phyloP scores from a whole-genome alignment of 352 stramenopile species.

The Albugo laibachii region DNA sequence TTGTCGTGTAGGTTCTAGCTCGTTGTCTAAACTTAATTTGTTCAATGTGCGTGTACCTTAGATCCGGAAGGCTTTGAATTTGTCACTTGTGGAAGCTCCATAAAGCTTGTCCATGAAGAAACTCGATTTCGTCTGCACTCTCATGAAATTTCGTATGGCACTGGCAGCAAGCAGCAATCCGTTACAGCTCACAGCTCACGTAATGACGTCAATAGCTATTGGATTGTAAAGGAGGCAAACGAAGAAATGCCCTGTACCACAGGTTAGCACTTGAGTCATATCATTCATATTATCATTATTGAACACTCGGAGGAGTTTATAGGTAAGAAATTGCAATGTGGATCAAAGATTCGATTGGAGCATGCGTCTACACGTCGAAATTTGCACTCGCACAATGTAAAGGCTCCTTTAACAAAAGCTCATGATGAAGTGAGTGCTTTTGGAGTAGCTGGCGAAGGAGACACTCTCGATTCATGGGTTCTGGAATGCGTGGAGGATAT shows the following conservation, averaged over 20 bases:
- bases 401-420: conserved; percentile 32
- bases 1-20: conserved; percentile 28
- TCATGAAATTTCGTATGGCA: conserved; percentile 64
- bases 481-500: conserved; percentile 51
- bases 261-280: conserved; percentile 4
- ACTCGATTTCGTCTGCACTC: conserved; percentile 66
- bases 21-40: not conserved
- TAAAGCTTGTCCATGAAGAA: conserved; percentile 61
- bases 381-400: conserved; percentile 54
- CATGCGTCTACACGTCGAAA: conserved; percentile 58
- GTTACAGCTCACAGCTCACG: conserved; percentile 40
- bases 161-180: conserved; percentile 60
- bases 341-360: conserved; percentile 43
- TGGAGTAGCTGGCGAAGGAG: conserved; percentile 56
- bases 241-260: conserved; percentile 18
- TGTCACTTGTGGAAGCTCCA: conserved; percentile 66
- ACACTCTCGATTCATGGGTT: conserved; percentile 45
- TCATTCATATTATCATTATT: not conserved
- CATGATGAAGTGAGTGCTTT: conserved; percentile 62
- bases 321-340: conserved; percentile 40
- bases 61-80: conserved; percentile 55
- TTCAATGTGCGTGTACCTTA: conserved; percentile 6
- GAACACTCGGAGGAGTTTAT: not conserved
- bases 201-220: conserved; percentile 75
- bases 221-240: conserved; percentile 68